Conservation (phyloP, 2,329 filamentous ascomycete genomes). For the Blumeriella jaapii region DNA sequence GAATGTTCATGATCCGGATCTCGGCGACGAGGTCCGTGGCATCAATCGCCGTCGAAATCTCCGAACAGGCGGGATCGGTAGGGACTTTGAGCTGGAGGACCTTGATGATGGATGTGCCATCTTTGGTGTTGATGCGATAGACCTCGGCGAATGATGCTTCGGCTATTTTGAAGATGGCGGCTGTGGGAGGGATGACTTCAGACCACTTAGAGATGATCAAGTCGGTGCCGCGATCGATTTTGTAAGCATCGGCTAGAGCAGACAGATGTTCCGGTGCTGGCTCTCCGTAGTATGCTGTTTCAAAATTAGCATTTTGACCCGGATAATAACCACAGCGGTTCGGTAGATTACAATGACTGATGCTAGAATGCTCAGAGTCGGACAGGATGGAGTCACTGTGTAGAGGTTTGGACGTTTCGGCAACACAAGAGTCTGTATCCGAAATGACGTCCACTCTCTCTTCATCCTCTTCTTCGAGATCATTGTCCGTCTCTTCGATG, state of each 20-base stretch:
- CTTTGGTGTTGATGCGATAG: slow-evolving; percentile 47
- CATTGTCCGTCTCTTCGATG: no score
- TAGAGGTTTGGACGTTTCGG: not conserved
- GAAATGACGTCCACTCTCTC: not conserved
- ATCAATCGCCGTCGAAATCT: slow-evolving; percentile 14
- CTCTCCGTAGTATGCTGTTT: slow-evolving; percentile 1
- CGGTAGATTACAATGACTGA: not conserved
- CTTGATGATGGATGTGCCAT: slow-evolving; percentile 54
- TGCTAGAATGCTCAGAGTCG: not conserved
- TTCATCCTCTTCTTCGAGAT: not conserved
- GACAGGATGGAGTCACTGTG: not conserved
- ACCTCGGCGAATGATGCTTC: slow-evolving; percentile 58
- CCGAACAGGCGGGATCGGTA: slow-evolving; percentile 13
- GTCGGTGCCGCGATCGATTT: slow-evolving; percentile 9
- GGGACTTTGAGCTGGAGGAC: slow-evolving; percentile 41
- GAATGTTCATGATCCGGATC: slow-evolving; percentile 49
- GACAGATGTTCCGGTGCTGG: slow-evolving; percentile 7
- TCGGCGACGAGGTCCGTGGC: slow-evolving; percentile 44
- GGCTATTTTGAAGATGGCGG: slow-evolving; percentile 49
- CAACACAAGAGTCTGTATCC: no score
- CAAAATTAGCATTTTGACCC: not conserved
- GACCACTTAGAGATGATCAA: slow-evolving; percentile 32
- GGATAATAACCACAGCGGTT: not conserved
- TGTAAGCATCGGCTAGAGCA: slow-evolving; percentile 16
- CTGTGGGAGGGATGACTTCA: slow-evolving; percentile 42